phyloP scores from a whole-genome alignment of 169 alveolate genomes.

The Plasmodium knowlesi region DNA sequence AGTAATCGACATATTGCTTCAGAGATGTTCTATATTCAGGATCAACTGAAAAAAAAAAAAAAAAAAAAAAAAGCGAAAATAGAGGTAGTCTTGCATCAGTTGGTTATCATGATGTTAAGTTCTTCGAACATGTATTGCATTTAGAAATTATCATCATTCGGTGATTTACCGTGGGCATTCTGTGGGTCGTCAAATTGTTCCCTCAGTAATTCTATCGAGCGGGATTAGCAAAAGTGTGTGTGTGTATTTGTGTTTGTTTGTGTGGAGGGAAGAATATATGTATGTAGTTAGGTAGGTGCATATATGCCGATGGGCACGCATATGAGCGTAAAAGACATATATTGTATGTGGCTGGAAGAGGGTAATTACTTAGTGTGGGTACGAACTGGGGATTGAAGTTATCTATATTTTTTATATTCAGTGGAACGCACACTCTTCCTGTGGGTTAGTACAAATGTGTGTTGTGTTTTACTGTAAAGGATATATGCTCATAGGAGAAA shows the following conservation, averaged over 20 bases:
- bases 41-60: constrained; percentile 20
- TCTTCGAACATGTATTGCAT: neutral
- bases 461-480: neutral
- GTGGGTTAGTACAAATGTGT: neutral
- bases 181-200: constrained; percentile 68
- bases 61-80: neutral
- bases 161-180: constrained; percentile 44
- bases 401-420: constrained; percentile 78
- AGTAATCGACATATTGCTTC: constrained; percentile 50
- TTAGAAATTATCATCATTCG: neutral
- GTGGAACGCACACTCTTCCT: constrained; percentile 89
- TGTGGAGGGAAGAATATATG: too few relatives aligned
- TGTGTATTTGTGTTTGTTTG: too few relatives aligned
- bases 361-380: constrained; percentile 85
- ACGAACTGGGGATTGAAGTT: constrained; percentile 86
- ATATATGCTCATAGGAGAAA: neutral
- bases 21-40: constrained; percentile 67
- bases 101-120: neutral
- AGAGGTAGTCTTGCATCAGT: neutral
- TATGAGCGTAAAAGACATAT: neutral
- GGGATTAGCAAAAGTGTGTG: neutral
- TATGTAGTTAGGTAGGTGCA: neutral
- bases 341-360: neutral
- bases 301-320: neutral
- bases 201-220: constrained; percentile 38